Percentiles rank a stretch among this genome's conserved stretches.
Conservation (phyloP, 441 rosid species). For the Mallotus repandus region DNA sequence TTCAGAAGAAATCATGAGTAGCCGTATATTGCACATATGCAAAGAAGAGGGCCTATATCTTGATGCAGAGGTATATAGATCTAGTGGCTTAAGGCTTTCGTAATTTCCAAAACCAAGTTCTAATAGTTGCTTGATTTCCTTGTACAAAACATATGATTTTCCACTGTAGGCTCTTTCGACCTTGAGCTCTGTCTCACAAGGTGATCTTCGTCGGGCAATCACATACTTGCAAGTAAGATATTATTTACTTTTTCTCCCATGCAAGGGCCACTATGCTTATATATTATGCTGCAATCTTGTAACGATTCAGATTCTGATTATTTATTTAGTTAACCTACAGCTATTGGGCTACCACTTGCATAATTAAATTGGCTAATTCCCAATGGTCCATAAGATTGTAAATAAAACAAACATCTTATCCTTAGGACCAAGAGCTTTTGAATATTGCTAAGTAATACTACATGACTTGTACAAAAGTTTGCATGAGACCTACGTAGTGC, state of each 20-base stretch:
- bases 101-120: not conserved
- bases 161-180: slow-evolving; percentile 71
- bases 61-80: slow-evolving; percentile 62
- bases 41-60: slow-evolving; percentile 61
- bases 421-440: too few species aligned
- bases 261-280: not conserved
- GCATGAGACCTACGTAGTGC: too few species aligned
- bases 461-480: too few species aligned
- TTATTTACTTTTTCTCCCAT: not conserved
- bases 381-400: not conserved
- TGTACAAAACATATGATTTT: slow-evolving; percentile 8
- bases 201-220: slow-evolving; percentile 97
- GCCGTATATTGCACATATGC: slow-evolving; percentile 79
- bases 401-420: too few species aligned
- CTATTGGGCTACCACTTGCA: not conserved
- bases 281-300: not conserved
- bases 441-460: too few species aligned
- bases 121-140: slow-evolving; percentile 13
- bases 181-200: slow-evolving; percentile 83
- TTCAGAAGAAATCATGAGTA: slow-evolving; percentile 86
- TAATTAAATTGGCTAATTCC: not conserved
- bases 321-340: slow-evolving; percentile 1
- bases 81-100: slow-evolving; percentile 23
- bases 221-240: slow-evolving; percentile 79
- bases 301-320: too few species aligned